phyloP scores from a whole-genome alignment of 1,284 basidiomycete genomes.

The Cerioporus squamosus region DNA sequence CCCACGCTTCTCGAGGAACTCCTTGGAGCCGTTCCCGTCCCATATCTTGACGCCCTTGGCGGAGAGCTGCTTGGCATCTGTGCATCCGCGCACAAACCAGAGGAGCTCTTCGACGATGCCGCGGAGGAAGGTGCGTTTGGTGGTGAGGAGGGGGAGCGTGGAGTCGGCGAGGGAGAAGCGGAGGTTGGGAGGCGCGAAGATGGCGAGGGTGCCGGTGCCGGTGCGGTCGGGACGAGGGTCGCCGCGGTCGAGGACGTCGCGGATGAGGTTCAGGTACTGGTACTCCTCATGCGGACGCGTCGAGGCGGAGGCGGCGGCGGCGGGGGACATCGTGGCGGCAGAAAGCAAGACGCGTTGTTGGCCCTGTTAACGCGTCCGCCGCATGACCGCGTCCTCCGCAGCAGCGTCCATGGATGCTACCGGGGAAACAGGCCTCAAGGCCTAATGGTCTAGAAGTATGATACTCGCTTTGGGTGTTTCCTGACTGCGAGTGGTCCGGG shows the following conservation, averaged over 20 bases:
- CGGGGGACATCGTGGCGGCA: slow-evolving; percentile 15
- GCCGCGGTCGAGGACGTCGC: slow-evolving; percentile 74
- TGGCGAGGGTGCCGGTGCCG: slow-evolving; percentile 88
- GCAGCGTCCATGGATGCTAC: no score
- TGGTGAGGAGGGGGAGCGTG: slow-evolving; percentile 89
- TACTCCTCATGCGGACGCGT: slow-evolving; percentile 69
- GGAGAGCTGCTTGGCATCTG: slow-evolving; percentile 81
- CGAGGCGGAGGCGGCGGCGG: slow-evolving; percentile 1
- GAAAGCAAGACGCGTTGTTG: slow-evolving; percentile 15
- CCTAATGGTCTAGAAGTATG: slow-evolving; percentile 30
- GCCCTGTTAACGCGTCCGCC: slow-evolving; percentile 12
- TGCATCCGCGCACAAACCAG: slow-evolving; percentile 92
- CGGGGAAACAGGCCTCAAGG: background rate
- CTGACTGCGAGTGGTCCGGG: slow-evolving; percentile 24
- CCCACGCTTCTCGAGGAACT: slow-evolving; percentile 86
- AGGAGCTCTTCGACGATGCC: slow-evolving; percentile 95
- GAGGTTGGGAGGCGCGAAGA: slow-evolving; percentile 89
- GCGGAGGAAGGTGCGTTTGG: slow-evolving; percentile 92
- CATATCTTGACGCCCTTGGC: slow-evolving; percentile 94
- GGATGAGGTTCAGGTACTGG: slow-evolving; percentile 86
- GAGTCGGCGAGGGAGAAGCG: slow-evolving; percentile 83
- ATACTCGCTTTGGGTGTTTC: slow-evolving; percentile 23
- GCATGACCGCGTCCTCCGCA: background rate
- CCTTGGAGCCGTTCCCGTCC: slow-evolving; percentile 94
- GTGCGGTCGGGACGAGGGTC: slow-evolving; percentile 87